Percentiles rank a stretch among this genome's conserved stretches.
Evolutionary conservation across 768 basidiomycete species (phyloP).

Genomic region (Calocybe gangraenosa): DNA sequence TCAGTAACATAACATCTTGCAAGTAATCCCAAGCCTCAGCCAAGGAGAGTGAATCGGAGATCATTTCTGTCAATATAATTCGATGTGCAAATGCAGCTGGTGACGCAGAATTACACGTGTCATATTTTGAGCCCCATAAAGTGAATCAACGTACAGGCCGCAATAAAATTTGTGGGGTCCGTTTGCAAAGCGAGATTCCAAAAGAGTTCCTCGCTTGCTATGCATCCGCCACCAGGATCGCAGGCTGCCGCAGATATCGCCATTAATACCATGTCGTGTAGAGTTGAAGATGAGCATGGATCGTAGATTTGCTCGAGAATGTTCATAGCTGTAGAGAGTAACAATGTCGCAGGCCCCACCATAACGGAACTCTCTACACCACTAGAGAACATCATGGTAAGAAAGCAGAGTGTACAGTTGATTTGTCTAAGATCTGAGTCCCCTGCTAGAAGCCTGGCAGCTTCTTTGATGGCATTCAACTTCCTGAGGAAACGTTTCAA

Average conservation of each 20-base stretch:
- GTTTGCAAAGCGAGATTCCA: conserved; percentile 31
- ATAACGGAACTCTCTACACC: conserved; percentile 11
- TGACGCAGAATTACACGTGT: not conserved
- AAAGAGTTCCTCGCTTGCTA: conserved; percentile 27
- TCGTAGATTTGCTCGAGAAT: conserved; percentile 4
- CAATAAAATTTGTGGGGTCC: conserved; percentile 27
- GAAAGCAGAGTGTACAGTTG: conserved; percentile 25
- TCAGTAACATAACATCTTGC: conserved; percentile 42
- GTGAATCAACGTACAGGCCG: conserved; percentile 31
- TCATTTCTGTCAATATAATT: conserved; percentile 24
- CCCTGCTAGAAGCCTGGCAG: too few relatives aligned
- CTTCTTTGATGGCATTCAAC: too few relatives aligned
- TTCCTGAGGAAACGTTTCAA: too few relatives aligned
- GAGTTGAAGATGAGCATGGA: not conserved
- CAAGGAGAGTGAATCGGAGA: conserved; percentile 32
- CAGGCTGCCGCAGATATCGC: too few relatives aligned
- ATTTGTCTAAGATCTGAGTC: conserved; percentile 5
- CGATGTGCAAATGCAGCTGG: conserved; percentile 47
- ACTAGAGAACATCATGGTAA: conserved; percentile 31
- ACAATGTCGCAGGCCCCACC: conserved; percentile 5
- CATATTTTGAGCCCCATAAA: not conserved
- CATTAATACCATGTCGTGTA: conserved; percentile 7
- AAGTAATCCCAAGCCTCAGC: conserved; percentile 56
- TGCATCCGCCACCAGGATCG: conserved; percentile 8
- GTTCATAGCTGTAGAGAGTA: conserved; percentile 9